These are phyloP conservation scores for Onygenales sp. DNA, from an alignment of 2,329 filamentous ascomycete genomes.

Conservation along the genomic window DNA sequence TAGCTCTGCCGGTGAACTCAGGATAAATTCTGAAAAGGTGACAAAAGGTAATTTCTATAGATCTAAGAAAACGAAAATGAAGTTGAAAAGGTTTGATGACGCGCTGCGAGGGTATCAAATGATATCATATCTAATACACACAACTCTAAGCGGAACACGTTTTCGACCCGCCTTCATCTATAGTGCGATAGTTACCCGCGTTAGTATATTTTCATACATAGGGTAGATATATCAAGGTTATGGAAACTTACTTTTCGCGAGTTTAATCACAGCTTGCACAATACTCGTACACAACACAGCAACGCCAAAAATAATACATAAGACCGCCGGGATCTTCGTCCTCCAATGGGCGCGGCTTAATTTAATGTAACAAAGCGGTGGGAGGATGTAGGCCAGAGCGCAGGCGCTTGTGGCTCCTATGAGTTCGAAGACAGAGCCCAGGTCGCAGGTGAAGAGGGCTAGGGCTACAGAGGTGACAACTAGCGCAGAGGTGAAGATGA, in stretches of 20 bases:
- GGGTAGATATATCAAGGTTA: slow-evolving; percentile 7
- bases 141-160: slow-evolving; percentile 16
- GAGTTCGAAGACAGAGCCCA: slow-evolving; percentile 89
- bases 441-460: slow-evolving; percentile 79
- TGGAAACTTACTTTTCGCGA: slow-evolving; percentile 37
- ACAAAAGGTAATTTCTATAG: neutral
- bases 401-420: slow-evolving; percentile 93
- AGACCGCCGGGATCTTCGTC: slow-evolving; percentile 60
- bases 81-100: too few relatives aligned
- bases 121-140: neutral
- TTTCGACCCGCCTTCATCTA: slow-evolving; percentile 25
- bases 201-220: neutral
- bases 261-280: slow-evolving; percentile 61
- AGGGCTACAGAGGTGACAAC: slow-evolving; percentile 70
- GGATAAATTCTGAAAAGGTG: neutral
- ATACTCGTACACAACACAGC: slow-evolving; percentile 74
- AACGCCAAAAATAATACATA: slow-evolving; percentile 68
- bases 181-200: neutral
- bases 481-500: slow-evolving; percentile 75
- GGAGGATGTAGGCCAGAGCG: slow-evolving; percentile 88
- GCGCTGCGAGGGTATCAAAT: too few relatives aligned
- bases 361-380: slow-evolving; percentile 91
- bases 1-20: too few relatives aligned
- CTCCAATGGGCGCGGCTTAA: slow-evolving; percentile 68
- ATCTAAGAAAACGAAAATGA: slow-evolving; percentile 1